Percentiles rank a stretch among this genome's conserved stretches.
phyloP scores from a whole-genome alignment of 2,329 filamentous ascomycete genomes.

The Penicillium digitatum region DNA sequence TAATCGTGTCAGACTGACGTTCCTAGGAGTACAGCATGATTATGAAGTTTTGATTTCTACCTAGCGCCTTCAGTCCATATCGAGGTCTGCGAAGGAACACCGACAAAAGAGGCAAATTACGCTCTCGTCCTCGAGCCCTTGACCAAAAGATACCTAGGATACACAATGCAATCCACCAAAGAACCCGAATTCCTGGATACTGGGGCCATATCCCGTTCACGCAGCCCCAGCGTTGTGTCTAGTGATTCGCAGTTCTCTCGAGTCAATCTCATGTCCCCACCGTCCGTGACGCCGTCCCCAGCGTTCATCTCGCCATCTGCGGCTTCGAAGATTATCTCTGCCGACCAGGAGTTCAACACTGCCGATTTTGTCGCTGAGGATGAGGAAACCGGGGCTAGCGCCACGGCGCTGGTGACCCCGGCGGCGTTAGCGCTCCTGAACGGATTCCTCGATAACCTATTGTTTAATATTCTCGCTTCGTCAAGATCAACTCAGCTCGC shows the following conservation, averaged over 20 bases:
- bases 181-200: slow-evolving; percentile 31
- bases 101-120: slow-evolving; percentile 1
- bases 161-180: slow-evolving; percentile 32
- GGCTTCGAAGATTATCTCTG: slow-evolving; percentile 86
- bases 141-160: slow-evolving; percentile 10
- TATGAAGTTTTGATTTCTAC: slow-evolving; percentile 24
- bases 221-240: slow-evolving; percentile 40
- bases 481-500: slow-evolving; percentile 74
- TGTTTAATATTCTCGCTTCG: slow-evolving; percentile 82
- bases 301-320: slow-evolving; percentile 85
- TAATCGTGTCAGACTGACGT: slow-evolving; percentile 18
- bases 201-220: slow-evolving; percentile 32
- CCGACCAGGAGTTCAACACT: slow-evolving; percentile 73
- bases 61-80: slow-evolving; percentile 13
- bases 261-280: slow-evolving; percentile 57
- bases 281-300: slow-evolving; percentile 69
- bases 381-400: slow-evolving; percentile 60
- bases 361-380: slow-evolving; percentile 67
- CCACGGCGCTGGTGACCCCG: slow-evolving; percentile 68
- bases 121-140: neutral
- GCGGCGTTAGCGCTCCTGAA: slow-evolving; percentile 77
- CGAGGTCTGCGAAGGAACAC: slow-evolving; percentile 9
- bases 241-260: slow-evolving; percentile 35
- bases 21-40: slow-evolving; percentile 23
- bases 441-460: slow-evolving; percentile 84